Base-by-base conservation (phyloP, 1,139 yeast species). In the Debaryomyces coudertii region DNA sequence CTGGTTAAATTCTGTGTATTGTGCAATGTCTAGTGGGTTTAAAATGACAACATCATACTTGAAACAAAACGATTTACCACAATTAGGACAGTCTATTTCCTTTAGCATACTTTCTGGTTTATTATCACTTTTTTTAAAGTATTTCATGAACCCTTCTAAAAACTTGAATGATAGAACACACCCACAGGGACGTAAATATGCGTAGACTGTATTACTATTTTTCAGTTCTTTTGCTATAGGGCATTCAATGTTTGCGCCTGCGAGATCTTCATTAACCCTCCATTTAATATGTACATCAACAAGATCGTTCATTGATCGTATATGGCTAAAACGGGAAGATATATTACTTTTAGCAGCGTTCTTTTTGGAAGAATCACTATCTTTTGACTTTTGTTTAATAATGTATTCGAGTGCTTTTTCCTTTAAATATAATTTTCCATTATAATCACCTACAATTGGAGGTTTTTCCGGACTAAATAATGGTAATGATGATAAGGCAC, bases 381-480 rank as follows among this genome's bases (percentile, higher is more conserved):
- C 62, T 36, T 66, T 50, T 8, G 55, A 44, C 22, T 48, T 62
- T 15, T 67, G 68, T 23, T 68, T 68, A 3, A 86, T 61, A 14
- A 87, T 60, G 60, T 77, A 74, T 55, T 85, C 86, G 11, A 90
- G 55, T 0, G 88, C 63, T 30, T 84, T 69, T 50, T 86, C 90
- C 54, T 87, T 88, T 53, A 83, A 79, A 61, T 80, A 87, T n/a
- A 90, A 57, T 29, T 71, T 63, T 0, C 97, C 97, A 48, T 68
- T 69, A 59, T 74, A 85, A 64, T 90, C 97, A 25, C 90, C 80
- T 5, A 86, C 88, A 2, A 89, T 69, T 4, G 66, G 88, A n/a
- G 49, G 48, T 2, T 46, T 42, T 8, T 46, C 47, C 20, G 48
- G 48, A 11, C 48, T 48, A 40, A 53, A 42, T 7, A 73, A 52